Evolutionary conservation across 1,139 yeast species (phyloP), one percentile per base, ranked within the genome.

Genomic region (Entelexis sorbosivorans): DNA sequence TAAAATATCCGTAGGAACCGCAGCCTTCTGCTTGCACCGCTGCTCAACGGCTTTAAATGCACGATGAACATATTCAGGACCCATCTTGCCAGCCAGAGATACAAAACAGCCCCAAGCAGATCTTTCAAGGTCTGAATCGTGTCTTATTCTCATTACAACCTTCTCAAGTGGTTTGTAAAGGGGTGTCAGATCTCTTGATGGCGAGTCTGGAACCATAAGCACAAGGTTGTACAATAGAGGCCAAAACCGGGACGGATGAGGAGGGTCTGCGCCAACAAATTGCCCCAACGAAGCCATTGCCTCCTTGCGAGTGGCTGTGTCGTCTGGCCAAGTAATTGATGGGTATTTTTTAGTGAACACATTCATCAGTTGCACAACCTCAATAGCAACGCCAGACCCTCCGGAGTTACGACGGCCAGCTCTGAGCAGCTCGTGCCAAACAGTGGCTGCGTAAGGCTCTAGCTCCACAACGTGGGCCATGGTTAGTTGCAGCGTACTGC

Each of bases 361-460:
- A 26, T 61, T 63, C 48, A 65, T 49, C 1, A 66, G 52, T 43
- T 63, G 62, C 20, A 64, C 48, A n/a, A 65, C 45, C 2, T 64
- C 58, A 17, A 61, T 55, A 6, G 65, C 59, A 6, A 63, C 55
- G 7, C 59, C 54, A 20, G 62, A 60, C 5, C 57, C 54, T 6
- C 52, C 56, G 3, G 39, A 33, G 16, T 49, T 45, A 3, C 61
- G 59, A 31, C 61, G 56, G 10, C 60, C 59, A 1, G 61, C 54
- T 38, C 63, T 61, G 58, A 67, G 60, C 19, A 66, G 56, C 49
- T 60, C 60, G 11, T 56, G 52, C 46, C 60, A 58, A 3, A 58
- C 49, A n/a, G 52, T 45, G 9, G 53, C 49, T 1, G 48, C 44
- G 19, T 38, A 43, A 28, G 53, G 56, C 33, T 52, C 52, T n/a